phyloP scores from a whole-genome alignment of 2,329 filamentous ascomycete species.

The Ophiostoma himal-ulmi region DNA sequence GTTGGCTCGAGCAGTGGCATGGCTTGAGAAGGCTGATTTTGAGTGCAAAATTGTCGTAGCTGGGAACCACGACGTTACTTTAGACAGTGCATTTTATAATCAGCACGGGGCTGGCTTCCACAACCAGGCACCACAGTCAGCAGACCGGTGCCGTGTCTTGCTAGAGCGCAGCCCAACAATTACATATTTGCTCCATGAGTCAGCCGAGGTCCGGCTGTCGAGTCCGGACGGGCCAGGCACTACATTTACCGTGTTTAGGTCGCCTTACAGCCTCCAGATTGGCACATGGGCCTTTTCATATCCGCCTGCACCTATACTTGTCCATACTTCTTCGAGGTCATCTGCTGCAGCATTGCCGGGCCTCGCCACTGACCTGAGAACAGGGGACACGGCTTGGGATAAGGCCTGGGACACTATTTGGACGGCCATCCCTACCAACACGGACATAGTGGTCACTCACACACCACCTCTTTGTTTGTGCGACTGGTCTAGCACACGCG shows the following conservation, averaged over 20 bases:
- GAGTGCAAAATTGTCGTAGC: slow-evolving; percentile 66
- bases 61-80: slow-evolving; percentile 69
- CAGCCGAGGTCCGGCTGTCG: slow-evolving; percentile 48
- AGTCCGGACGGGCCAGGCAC: slow-evolving; percentile 52
- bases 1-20: slow-evolving; percentile 42
- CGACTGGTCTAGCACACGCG: slow-evolving; percentile 42
- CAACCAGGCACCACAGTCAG: slow-evolving; percentile 49
- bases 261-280: slow-evolving; percentile 56
- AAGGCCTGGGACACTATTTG: slow-evolving; percentile 54
- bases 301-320: slow-evolving; percentile 26
- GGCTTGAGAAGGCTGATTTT: slow-evolving; percentile 63
- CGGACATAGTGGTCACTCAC: slow-evolving; percentile 65
- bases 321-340: not conserved
- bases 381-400: not conserved
- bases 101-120: slow-evolving; percentile 50
- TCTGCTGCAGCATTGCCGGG: slow-evolving; percentile 56
- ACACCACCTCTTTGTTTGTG: slow-evolving; percentile 58
- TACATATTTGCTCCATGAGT: slow-evolving; percentile 59
- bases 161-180: slow-evolving; percentile 50
- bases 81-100: slow-evolving; percentile 58
- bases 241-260: slow-evolving; percentile 63
- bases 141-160: slow-evolving; percentile 48
- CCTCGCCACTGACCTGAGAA: slow-evolving; percentile 6
- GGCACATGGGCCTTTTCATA: slow-evolving; percentile 66
- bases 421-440: slow-evolving; percentile 54